phyloP scores from a whole-genome alignment of 108 stramenopile genomes.

The Nitzschia sp. region DNA sequence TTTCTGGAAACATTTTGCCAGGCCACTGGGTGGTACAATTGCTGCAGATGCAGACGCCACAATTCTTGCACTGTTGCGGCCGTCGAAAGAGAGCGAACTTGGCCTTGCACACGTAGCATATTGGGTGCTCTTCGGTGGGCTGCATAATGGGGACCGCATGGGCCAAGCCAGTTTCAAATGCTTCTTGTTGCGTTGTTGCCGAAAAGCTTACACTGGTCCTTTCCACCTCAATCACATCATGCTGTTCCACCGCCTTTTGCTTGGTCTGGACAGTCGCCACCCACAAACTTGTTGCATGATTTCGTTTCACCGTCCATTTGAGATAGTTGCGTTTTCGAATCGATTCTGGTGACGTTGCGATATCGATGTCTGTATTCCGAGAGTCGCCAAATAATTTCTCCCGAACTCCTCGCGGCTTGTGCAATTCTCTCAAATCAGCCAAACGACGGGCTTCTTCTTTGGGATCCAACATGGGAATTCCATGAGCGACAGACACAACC shows the following conservation, averaged over 20 bases:
- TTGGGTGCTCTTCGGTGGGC: conserved; percentile 32
- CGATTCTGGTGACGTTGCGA: conserved; percentile 24
- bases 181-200: conserved; percentile 51
- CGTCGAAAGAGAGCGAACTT: conserved; percentile 49
- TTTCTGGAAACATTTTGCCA: conserved; percentile 49
- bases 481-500: conserved; percentile 16
- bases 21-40: conserved; percentile 47
- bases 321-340: conserved; percentile 33
- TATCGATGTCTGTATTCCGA: conserved; percentile 14
- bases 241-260: conserved; percentile 26
- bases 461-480: conserved; percentile 12
- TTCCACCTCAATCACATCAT: conserved; percentile 15
- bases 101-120: conserved; percentile 50
- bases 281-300: conserved; percentile 55
- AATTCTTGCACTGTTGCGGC: conserved; percentile 54
- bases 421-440: conserved; percentile 20
- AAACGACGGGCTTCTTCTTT: conserved; percentile 1
- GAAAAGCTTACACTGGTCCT: conserved; percentile 25
- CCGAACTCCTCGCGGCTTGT: conserved; percentile 10
- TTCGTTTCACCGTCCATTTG: conserved; percentile 57
- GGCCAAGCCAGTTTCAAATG: conserved; percentile 56
- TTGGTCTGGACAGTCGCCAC: conserved; percentile 62
- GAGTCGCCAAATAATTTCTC: conserved; percentile 30
- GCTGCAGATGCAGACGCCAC: conserved; percentile 57
- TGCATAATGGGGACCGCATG: conserved; percentile 56